Evolutionary conservation across 1,284 basidiomycete species (phyloP).

Genomic region (Retiboletus flavoniger): DNA sequence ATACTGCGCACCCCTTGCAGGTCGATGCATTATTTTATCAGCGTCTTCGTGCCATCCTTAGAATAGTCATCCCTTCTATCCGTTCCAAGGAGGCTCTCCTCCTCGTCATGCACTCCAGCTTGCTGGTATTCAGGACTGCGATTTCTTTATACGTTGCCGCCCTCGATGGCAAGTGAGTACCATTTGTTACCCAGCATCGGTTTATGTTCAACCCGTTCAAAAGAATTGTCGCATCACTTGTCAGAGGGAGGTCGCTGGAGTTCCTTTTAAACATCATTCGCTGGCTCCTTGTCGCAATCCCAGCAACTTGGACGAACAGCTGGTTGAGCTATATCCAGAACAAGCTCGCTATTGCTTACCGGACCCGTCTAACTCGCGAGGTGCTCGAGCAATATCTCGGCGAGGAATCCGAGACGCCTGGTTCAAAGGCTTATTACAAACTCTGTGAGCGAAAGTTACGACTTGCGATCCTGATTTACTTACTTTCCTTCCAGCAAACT

Average conservation of each 20-base stretch:
- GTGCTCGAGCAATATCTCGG: slow-evolving; percentile 87
- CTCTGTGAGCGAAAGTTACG: slow-evolving; percentile 53
- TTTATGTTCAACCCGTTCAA: neutral
- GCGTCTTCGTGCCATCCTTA: slow-evolving; percentile 73
- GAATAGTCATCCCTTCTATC: slow-evolving; percentile 87
- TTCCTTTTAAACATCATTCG: slow-evolving; percentile 86
- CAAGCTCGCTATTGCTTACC: slow-evolving; percentile 90
- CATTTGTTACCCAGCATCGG: neutral
- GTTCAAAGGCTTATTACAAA: slow-evolving; percentile 88
- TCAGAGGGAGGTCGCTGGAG: slow-evolving; percentile 78
- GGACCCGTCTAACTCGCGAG: slow-evolving; percentile 83
- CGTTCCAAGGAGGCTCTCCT: slow-evolving; percentile 86
- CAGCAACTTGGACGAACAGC: slow-evolving; percentile 95
- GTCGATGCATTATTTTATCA: slow-evolving; percentile 91
- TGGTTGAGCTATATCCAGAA: slow-evolving; percentile 95
- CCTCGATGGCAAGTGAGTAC: slow-evolving; percentile 83
- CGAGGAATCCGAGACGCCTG: slow-evolving; percentile 58
- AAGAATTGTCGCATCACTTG: slow-evolving; percentile 93
- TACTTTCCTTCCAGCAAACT: slow-evolving; percentile 56
- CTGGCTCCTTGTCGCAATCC: slow-evolving; percentile 94
- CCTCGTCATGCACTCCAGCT: slow-evolving; percentile 82
- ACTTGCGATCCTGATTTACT: neutral
- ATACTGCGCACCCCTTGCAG: slow-evolving; percentile 36
- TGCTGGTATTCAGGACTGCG: slow-evolving; percentile 86
- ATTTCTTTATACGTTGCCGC: slow-evolving; percentile 95